Conservation (phyloP, 2,329 filamentous ascomycete species). For the Berkeleyomyces basicola region DNA sequence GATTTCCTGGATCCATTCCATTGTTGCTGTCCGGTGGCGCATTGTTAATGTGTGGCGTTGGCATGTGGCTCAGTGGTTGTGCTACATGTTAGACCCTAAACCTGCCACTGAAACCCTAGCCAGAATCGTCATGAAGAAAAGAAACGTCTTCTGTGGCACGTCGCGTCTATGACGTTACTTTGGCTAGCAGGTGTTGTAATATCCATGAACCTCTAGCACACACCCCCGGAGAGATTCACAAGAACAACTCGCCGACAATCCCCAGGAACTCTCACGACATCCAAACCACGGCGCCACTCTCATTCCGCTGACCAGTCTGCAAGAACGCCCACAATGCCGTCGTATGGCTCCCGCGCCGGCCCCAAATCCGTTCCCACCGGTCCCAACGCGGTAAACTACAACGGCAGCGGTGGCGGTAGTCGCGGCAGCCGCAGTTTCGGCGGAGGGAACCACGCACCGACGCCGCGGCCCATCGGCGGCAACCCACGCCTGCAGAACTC, state of each 20-base stretch:
- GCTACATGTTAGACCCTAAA: not conserved
- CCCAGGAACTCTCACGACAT: not conserved
- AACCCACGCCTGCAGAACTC: not conserved
- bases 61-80: not conserved
- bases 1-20: not conserved
- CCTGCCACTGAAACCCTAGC: not conserved
- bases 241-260: not conserved
- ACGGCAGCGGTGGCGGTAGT: constrained; percentile 1
- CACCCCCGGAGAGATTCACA: too few relatives aligned
- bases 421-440: not conserved
- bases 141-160: not conserved
- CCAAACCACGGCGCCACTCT: not conserved
- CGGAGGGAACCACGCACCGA: not conserved
- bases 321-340: not conserved
- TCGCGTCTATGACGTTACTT: not conserved
- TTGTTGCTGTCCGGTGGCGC: not conserved
- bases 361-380: constrained; percentile 4
- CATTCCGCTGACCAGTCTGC: not conserved
- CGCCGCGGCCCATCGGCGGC: not conserved
- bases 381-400: not conserved
- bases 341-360: not conserved
- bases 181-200: not conserved
- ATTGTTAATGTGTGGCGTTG: not conserved
- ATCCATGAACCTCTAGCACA: too few relatives aligned
- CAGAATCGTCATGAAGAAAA: not conserved